phyloP scores from a whole-genome alignment of 2,329 filamentous ascomycete species.

The Zymoseptoria ardabiliae region DNA sequence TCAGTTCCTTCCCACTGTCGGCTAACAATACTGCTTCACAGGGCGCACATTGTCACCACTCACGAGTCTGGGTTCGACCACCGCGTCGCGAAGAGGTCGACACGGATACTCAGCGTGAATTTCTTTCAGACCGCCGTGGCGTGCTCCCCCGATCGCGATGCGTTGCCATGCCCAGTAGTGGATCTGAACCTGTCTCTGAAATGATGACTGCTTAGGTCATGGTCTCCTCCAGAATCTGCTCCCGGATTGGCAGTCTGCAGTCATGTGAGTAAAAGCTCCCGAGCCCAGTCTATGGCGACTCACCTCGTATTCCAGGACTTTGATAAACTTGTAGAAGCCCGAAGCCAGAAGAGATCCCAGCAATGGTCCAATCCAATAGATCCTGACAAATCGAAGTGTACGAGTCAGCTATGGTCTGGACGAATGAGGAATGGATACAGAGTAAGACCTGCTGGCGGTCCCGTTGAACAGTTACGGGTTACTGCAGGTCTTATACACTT shows the following conservation, averaged over 20 bases:
- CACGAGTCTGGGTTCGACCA: not conserved
- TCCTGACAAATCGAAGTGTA: no score
- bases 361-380: slow-evolving; percentile 18
- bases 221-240: not conserved
- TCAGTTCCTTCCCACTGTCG: not conserved
- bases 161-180: not conserved
- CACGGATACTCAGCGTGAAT: not conserved
- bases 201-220: not conserved
- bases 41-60: not conserved
- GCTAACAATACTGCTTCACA: not conserved
- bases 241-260: not conserved
- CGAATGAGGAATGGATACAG: no score
- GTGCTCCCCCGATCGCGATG: not conserved
- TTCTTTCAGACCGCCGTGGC: not conserved
- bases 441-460: no score
- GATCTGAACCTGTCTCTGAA: not conserved
- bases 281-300: not conserved
- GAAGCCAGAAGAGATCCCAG: slow-evolving; percentile 22
- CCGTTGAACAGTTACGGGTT: not conserved
- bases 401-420: no score
- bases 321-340: slow-evolving; percentile 24
- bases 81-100: not conserved
- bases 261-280: not conserved
- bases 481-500: slow-evolving; percentile 19
- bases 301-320: slow-evolving; percentile 3